These are phyloP conservation scores for Lignosus rhinocerotis DNA, from an alignment of 1,284 basidiomycete genomes.

Conservation along the genomic window DNA sequence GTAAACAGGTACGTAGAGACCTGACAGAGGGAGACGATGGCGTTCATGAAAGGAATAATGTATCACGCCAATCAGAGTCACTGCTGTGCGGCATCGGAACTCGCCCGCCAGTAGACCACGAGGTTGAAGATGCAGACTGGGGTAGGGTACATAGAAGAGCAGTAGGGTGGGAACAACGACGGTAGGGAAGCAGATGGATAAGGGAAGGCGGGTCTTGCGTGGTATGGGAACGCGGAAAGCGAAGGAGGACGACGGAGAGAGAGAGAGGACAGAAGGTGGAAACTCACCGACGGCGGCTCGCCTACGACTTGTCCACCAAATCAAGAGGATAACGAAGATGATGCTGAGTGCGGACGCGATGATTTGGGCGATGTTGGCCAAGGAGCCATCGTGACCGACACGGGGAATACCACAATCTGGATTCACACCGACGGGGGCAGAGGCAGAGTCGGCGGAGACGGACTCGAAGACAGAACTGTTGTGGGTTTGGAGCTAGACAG, in stretches of 20 bases:
- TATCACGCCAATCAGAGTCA: too few relatives aligned
- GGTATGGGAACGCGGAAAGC: background rate
- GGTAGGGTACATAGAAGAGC: too few relatives aligned
- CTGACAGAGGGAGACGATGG: too few relatives aligned
- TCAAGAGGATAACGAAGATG: conserved; percentile 48
- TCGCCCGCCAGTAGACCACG: too few relatives aligned
- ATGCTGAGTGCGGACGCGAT: conserved; percentile 64
- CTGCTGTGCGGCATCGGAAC: too few relatives aligned
- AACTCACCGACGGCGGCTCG: too few relatives aligned
- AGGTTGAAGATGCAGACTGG: too few relatives aligned
- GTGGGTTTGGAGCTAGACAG: conserved; percentile 37
- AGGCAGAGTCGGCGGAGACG: conserved; percentile 39
- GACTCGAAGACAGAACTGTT: conserved; percentile 37
- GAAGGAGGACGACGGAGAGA: background rate
- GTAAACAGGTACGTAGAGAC: too few relatives aligned
- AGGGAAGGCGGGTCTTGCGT: too few relatives aligned
- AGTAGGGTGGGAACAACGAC: too few relatives aligned
- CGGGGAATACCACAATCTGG: conserved; percentile 55
- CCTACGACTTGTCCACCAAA: conserved; percentile 30
- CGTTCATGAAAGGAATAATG: too few relatives aligned
- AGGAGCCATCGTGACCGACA: conserved; percentile 47
- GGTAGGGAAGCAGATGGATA: too few relatives aligned
- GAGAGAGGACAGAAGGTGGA: background rate
- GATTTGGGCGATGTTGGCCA: conserved; percentile 77
- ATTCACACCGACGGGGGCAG: conserved; percentile 60